phyloP scores from a whole-genome alignment of 2,329 filamentous ascomycete genomes.

The Ascochyta koolunga region DNA sequence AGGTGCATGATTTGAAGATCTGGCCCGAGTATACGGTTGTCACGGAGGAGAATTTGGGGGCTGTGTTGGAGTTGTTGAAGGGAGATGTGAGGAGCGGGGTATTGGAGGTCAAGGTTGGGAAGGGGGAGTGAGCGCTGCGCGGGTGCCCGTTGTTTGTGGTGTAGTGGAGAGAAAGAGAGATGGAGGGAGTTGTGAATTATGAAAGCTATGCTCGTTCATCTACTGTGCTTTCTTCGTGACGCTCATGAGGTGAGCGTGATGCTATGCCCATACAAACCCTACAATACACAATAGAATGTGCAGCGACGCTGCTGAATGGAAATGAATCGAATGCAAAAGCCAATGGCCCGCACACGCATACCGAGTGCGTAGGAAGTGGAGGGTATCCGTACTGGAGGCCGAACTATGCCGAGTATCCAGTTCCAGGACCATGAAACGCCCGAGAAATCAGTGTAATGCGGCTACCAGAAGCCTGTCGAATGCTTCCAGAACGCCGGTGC shows the following conservation, averaged over 20 bases:
- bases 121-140: conserved; percentile 32
- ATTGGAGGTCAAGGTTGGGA: conserved; percentile 42
- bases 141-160: neutral
- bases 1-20: conserved; percentile 35
- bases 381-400: conserved; percentile 37
- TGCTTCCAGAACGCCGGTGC: conserved; percentile 2
- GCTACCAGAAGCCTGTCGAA: neutral
- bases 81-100: conserved; percentile 35
- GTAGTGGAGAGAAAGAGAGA: neutral
- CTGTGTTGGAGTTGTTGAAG: conserved; percentile 39
- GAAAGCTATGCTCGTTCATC: conserved; percentile 10
- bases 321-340: neutral
- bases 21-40: conserved; percentile 46
- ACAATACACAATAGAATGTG: conserved; percentile 10
- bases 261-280: conserved; percentile 1
- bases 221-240: neutral
- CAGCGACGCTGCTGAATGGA: conserved; percentile 3
- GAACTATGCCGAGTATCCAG: conserved; percentile 9
- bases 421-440: conserved; percentile 23
- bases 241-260: neutral
- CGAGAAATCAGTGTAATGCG: conserved; percentile 3
- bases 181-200: conserved; percentile 5
- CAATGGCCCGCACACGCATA: neutral
- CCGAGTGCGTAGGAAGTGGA: conserved; percentile 32
- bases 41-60: conserved; percentile 39